A percentile compares a stretch with the other conserved stretches of the same genome.
Conservation (phyloP, 805 yeast species). For the Candida nanaspora region DNA sequence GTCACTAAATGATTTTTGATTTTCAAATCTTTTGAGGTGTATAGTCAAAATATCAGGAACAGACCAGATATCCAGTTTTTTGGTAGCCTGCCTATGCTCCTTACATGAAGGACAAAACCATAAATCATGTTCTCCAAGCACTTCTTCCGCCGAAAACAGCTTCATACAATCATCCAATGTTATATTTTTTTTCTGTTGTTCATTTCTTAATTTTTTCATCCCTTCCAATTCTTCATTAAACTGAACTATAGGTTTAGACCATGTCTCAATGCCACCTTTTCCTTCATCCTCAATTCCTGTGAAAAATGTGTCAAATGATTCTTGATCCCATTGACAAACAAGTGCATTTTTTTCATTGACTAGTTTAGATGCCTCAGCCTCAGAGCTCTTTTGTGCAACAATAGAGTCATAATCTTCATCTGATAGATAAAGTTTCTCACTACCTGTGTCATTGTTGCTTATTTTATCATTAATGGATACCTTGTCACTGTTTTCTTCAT, state of each 20-base stretch:
- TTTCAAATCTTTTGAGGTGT: constrained; percentile 86
- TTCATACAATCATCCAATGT: constrained; percentile 69
- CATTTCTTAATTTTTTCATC: constrained; percentile 27
- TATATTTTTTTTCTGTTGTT: constrained; percentile 31
- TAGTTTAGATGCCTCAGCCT: constrained; percentile 5
- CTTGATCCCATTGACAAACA: constrained; percentile 63
- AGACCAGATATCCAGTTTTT: constrained; percentile 88
- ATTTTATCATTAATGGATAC: too few relatives aligned
- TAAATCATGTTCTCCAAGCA: constrained; percentile 78
- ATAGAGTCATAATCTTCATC: too few relatives aligned
- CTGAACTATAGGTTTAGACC: constrained; percentile 45
- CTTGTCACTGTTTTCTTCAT: background rate
- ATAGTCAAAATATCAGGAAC: constrained; percentile 86
- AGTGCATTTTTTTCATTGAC: constrained; percentile 31
- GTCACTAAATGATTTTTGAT: constrained; percentile 77
- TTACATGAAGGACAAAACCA: constrained; percentile 93
- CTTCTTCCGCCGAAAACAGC: constrained; percentile 72
- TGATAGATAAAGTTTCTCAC: too few relatives aligned
- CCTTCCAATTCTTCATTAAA: constrained; percentile 49
- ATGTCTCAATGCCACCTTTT: constrained; percentile 43
- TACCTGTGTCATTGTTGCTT: too few relatives aligned
- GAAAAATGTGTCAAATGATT: constrained; percentile 44
- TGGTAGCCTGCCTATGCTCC: constrained; percentile 85
- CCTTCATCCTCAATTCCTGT: constrained; percentile 36
- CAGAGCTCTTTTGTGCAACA: too few relatives aligned